A percentile compares a stretch with the other conserved stretches of the same genome.
Conservation (phyloP, 768 basidiomycete genomes). For the Leccinum longicurvipes region DNA sequence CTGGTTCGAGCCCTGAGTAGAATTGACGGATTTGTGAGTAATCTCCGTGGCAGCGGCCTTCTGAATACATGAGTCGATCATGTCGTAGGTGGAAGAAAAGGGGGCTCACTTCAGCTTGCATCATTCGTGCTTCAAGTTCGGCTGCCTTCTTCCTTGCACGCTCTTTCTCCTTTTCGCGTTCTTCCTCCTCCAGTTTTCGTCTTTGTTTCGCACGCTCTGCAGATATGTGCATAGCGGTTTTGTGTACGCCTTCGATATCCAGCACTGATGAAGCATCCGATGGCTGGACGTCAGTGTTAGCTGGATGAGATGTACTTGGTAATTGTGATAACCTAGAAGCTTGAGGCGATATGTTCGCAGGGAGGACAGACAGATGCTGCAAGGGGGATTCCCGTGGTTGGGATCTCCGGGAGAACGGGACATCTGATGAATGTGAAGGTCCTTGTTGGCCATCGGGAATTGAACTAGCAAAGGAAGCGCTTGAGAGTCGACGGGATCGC, state of each 20-base stretch:
- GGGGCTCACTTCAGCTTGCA: slow-evolving; percentile 25
- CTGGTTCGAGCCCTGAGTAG: slow-evolving; percentile 9
- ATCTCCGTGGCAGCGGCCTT: slow-evolving; percentile 40
- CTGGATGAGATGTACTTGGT: slow-evolving; percentile 41
- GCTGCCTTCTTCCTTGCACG: slow-evolving; percentile 77
- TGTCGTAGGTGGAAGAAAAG: slow-evolving; percentile 5
- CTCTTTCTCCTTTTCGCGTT: slow-evolving; percentile 75
- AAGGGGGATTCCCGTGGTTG: slow-evolving; percentile 44
- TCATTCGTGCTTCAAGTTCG: slow-evolving; percentile 69
- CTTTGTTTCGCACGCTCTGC: slow-evolving; percentile 81
- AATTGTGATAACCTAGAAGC: slow-evolving; percentile 36
- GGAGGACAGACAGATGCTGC: slow-evolving; percentile 31
- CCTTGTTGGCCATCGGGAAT: slow-evolving; percentile 19
- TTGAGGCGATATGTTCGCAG: slow-evolving; percentile 9
- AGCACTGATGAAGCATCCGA: slow-evolving; percentile 28
- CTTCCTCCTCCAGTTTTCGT: slow-evolving; percentile 79
- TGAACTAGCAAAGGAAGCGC: slow-evolving; percentile 20
- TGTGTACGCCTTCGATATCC: slow-evolving; percentile 64
- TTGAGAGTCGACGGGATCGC: slow-evolving; percentile 23
- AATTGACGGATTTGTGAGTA: slow-evolving; percentile 46
- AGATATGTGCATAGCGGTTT: slow-evolving; percentile 78
- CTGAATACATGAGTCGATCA: slow-evolving; percentile 19
- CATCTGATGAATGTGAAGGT: slow-evolving; percentile 21
- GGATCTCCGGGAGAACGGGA: slow-evolving; percentile 29
- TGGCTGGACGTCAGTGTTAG: slow-evolving; percentile 34